Conservation (phyloP, 2,329 filamentous ascomycete genomes). For the Penicillium sp. region DNA sequence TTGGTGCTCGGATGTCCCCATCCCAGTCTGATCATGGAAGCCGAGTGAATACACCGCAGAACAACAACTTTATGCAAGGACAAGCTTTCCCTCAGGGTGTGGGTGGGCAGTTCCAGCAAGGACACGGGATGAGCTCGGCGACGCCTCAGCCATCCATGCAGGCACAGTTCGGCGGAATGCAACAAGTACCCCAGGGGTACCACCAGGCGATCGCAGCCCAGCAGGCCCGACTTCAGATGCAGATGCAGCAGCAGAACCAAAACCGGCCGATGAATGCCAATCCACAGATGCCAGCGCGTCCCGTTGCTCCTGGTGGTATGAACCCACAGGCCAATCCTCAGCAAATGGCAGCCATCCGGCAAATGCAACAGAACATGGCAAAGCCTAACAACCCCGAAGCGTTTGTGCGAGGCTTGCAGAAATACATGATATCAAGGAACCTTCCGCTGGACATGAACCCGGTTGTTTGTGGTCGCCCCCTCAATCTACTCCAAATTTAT, state of each 20-base stretch:
- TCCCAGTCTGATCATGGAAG: slow-evolving; percentile 68
- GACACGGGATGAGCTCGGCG: slow-evolving; percentile 37
- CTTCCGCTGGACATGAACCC: slow-evolving; percentile 71
- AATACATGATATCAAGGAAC: slow-evolving; percentile 71
- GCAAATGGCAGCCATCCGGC: slow-evolving; percentile 46
- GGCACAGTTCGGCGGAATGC: slow-evolving; percentile 47
- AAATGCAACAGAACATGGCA: slow-evolving; percentile 42
- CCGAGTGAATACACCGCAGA: slow-evolving; percentile 64
- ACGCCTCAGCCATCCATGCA: slow-evolving; percentile 41
- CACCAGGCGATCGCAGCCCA: slow-evolving; percentile 63
- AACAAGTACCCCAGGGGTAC: slow-evolving; percentile 43
- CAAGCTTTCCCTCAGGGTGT: slow-evolving; percentile 39
- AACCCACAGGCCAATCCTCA: slow-evolving; percentile 40
- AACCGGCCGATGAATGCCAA: slow-evolving; percentile 56
- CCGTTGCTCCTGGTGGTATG: slow-evolving; percentile 29
- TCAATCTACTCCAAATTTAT: slow-evolving; percentile 74
- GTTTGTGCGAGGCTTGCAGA: slow-evolving; percentile 69
- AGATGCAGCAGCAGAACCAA: slow-evolving; percentile 73
- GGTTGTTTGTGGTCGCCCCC: slow-evolving; percentile 63
- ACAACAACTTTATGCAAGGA: slow-evolving; percentile 60
- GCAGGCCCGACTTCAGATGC: slow-evolving; percentile 67
- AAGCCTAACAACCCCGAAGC: slow-evolving; percentile 53
- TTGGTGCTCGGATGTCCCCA: slow-evolving; percentile 65
- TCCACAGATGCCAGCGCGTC: slow-evolving; percentile 33
- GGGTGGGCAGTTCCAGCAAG: slow-evolving; percentile 41